Evolutionary conservation across 805 yeast species (phyloP), one percentile per base, ranked within the genome.

Genomic region (Millerozyma miso): DNA sequence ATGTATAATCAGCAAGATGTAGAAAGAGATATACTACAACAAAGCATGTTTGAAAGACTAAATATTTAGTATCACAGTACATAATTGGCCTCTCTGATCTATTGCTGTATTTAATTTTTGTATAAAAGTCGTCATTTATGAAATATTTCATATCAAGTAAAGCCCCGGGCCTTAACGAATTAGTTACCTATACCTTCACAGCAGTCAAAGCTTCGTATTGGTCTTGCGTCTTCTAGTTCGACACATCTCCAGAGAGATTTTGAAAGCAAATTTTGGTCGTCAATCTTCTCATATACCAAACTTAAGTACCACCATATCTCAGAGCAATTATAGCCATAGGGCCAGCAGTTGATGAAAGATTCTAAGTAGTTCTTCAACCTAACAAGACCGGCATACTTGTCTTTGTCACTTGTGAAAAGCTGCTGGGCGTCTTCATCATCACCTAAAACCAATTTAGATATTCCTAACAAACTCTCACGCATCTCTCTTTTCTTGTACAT

Each of bases 231-330:
- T 53, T 81, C 88, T 47, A 82, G 67, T 50, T 77, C 80, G 10
- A 86, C 76, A 59, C 85, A 75, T 51, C 67, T 76, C 81, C 88
- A 77, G 43, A 85, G 64, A 6, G 82, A 67, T 19, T 67, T 55
- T 23, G 74, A 74, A 46, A 77, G 69, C 16, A 68, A 61, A 8
- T 60, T 46, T 46, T 72, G 72, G 45, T 82, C 85, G 36, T 76
- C 80, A 38, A 76, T 63, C 19, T 56, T 65, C 48, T 82, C 89
- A 56, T 84, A 84, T 17, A 85, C 73, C 49, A 71, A 62, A 1
- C 88, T 77, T 44, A 86, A 65, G 42, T 75, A 74, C 76, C 79
- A 83, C 85, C 90, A 84, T 10, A 83, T 71, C 58, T 88, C 96
- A 2, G 71, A 49, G 38, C 54, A 54, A 48, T 70, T 73, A 49